Evolutionary conservation across 2,329 filamentous ascomycete species (phyloP).

Genomic region (Aspergillus fumigatiaffinis): DNA sequence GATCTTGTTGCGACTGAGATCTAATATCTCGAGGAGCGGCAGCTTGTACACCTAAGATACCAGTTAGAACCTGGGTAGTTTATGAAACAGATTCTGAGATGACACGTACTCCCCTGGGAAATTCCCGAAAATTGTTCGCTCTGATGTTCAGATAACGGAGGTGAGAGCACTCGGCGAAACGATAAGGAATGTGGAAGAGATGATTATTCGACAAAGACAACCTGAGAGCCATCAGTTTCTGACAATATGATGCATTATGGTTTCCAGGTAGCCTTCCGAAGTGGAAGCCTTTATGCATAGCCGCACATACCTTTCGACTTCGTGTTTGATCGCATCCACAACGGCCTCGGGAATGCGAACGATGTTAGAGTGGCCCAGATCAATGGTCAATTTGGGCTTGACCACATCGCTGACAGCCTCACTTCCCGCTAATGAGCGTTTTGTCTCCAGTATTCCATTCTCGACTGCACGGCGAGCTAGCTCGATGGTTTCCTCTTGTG

Average conservation of each 20-base stretch:
- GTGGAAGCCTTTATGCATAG: not conserved
- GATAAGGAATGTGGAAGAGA: constrained; percentile 46
- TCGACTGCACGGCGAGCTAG: constrained; percentile 44
- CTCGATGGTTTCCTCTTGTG: constrained; percentile 44
- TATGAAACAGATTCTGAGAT: not conserved
- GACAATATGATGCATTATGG: not conserved
- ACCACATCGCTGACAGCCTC: constrained; percentile 45
- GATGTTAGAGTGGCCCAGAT: constrained; percentile 49
- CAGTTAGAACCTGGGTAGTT: constrained; percentile 7
- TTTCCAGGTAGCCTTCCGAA: not conserved
- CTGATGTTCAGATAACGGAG: constrained; percentile 50
- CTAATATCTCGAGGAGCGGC: constrained; percentile 83
- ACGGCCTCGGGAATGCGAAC: constrained; percentile 47
- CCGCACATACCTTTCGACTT: constrained; percentile 46
- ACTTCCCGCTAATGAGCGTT: constrained; percentile 44
- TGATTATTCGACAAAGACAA: constrained; percentile 51
- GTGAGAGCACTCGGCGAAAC: constrained; percentile 47
- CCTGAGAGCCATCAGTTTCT: constrained; percentile 26
- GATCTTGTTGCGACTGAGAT: constrained; percentile 85
- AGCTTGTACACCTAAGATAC: constrained; percentile 72
- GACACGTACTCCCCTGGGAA: constrained; percentile 58
- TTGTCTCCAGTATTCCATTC: constrained; percentile 45
- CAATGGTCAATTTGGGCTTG: constrained; percentile 48
- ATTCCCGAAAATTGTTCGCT: constrained; percentile 52
- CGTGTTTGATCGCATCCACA: constrained; percentile 50